These are phyloP conservation scores for Incumbomyces lentus DNA, from an alignment of 2,329 filamentous ascomycete genomes.

Conservation along the genomic window DNA sequence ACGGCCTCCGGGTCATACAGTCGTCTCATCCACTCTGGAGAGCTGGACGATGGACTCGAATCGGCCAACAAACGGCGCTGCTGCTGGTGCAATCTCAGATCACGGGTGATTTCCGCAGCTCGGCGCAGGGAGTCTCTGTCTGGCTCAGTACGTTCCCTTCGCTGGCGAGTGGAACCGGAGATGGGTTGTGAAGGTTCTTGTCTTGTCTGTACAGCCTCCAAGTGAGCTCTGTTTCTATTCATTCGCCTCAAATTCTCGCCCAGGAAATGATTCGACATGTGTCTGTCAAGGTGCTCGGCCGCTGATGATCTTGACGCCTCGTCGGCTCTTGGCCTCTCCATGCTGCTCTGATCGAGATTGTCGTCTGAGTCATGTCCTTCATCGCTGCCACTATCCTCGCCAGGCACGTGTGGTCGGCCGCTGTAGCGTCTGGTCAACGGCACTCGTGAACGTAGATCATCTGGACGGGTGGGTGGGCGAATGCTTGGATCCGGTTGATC, in stretches of 20 bases:
- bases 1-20: too few relatives aligned
- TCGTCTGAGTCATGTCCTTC: not conserved
- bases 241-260: not conserved
- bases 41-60: too few relatives aligned
- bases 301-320: too few relatives aligned
- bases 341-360: not conserved
- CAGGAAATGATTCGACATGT: not conserved
- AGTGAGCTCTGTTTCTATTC: not conserved
- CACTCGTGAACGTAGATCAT: not conserved
- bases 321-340: not conserved
- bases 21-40: too few relatives aligned
- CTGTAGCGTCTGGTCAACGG: slow-evolving; percentile 3
- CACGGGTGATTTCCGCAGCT: not conserved
- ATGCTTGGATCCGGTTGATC: not conserved
- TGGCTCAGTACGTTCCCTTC: not conserved
- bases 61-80: too few relatives aligned
- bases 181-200: too few relatives aligned
- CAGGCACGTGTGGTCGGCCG: slow-evolving; percentile 4
- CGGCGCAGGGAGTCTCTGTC: not conserved
- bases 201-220: too few relatives aligned
- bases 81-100: not conserved
- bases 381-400: slow-evolving; percentile 5
- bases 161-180: too few relatives aligned
- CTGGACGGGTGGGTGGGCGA: not conserved
- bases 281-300: too few relatives aligned